Base-by-base conservation (phyloP, 768 basidiomycete species). In the Suillus paluster region DNA sequence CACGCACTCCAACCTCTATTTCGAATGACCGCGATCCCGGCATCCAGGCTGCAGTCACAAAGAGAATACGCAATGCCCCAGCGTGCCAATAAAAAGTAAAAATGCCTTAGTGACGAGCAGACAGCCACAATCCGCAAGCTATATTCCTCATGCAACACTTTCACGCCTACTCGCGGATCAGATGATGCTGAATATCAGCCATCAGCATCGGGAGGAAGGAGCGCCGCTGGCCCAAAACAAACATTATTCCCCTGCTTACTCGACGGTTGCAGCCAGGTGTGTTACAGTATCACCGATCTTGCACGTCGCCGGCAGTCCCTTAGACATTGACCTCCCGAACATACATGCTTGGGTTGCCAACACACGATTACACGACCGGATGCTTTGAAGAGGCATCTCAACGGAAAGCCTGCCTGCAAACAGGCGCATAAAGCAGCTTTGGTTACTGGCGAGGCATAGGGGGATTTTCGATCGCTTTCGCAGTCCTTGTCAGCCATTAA, bases 371-470 rank as follows among this genome's bases (percentile, higher is more conserved):
- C 74, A 46, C 69, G 72, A 44, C 14, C 59, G 10, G 74, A 74
- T 64, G 74, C 69, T 6, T 61, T 75, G 63, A 73, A 75, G 69
- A 66, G 73, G 66, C 73, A 74, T 55, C 67, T 73, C 34, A 73
- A 67, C 55, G 64, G 62, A 60, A 71, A 73, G 65, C 69, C 59
- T 0, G 55, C 58, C 38, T 75, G 73, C 63, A 74, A 68, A 64
- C 67, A 21, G 56, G 50, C n/a, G 10, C 72, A 74, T 38, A 57
- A 56, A 36, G 56, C 65, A 23, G 71, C 66, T 48, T 15, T 63
- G 12, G 21, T 63, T 23, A 54, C 48, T 15, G 19, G 2, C 17
- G 46, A 34, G 19, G 19, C n/a, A 41, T 19, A 30, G 41, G 42
- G 25, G 39, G 42, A 10, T 38, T 38, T 38, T 4, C 36, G 5